These are phyloP conservation scores for Akanthomyces dipterigenus DNA, from an alignment of 2,329 filamentous ascomycete genomes.

Conservation along the genomic window DNA sequence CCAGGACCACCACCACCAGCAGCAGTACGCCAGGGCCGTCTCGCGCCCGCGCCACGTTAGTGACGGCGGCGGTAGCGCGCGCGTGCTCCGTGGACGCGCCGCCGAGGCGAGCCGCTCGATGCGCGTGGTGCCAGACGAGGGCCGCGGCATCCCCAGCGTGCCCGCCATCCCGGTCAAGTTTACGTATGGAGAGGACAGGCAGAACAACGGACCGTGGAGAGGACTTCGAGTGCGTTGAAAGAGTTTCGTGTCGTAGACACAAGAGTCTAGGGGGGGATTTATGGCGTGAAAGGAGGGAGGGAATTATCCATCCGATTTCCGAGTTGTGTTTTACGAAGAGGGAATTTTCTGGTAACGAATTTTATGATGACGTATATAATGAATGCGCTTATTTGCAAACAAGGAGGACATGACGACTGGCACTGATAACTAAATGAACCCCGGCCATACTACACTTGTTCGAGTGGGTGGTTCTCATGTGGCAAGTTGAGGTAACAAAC, in stretches of 20 bases:
- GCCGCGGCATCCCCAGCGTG: slow-evolving; percentile 40
- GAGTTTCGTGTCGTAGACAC: too few relatives aligned
- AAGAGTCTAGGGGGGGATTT: not conserved
- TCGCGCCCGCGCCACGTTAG: slow-evolving; percentile 15
- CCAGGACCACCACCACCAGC: slow-evolving; percentile 3
- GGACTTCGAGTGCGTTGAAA: slow-evolving; percentile 16
- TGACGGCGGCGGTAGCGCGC: slow-evolving; percentile 15
- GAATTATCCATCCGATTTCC: not conserved
- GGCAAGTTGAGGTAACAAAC: not conserved
- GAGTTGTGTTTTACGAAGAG: not conserved
- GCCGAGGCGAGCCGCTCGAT: slow-evolving; percentile 24
- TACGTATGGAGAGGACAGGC: slow-evolving; percentile 26
- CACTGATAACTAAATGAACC: not conserved
- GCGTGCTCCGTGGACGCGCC: slow-evolving; percentile 21
- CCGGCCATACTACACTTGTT: not conserved
- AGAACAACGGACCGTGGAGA: slow-evolving; percentile 27
- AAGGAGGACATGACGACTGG: not conserved
- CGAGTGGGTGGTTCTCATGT: not conserved
- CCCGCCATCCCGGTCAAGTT: slow-evolving; percentile 39
- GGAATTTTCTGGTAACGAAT: not conserved
- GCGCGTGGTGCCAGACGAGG: slow-evolving; percentile 37
- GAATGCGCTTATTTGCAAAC: not conserved
- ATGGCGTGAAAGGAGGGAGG: not conserved
- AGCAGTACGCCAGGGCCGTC: slow-evolving; percentile 4
- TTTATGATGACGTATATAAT: slow-evolving; percentile 3